Evolutionary conservation across 2,329 filamentous ascomycete species (phyloP).

Genomic region (Phyllosticta paracitricarpa): DNA sequence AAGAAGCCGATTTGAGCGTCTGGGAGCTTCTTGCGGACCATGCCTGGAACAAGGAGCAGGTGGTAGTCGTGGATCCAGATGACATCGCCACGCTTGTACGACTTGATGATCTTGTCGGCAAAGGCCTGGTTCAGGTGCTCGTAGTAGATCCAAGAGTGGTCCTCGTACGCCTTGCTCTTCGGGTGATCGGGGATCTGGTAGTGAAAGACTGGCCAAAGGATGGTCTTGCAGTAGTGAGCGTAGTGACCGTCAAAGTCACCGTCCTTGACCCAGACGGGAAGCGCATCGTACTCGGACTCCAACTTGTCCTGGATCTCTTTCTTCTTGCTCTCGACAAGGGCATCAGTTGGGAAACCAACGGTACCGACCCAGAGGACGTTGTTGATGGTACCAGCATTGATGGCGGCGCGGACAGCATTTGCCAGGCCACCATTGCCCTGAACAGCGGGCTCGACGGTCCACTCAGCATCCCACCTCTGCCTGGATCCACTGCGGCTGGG

Average conservation of each 20-base stretch:
- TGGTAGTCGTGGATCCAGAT: slow-evolving; percentile 98
- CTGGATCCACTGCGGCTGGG: slow-evolving; percentile 25
- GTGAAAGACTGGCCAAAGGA: slow-evolving; percentile 95
- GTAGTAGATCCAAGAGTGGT: slow-evolving; percentile 94
- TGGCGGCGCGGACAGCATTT: slow-evolving; percentile 74
- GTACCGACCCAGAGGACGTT: slow-evolving; percentile 89
- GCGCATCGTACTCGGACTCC: slow-evolving; percentile 69
- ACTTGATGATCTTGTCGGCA: slow-evolving; percentile 77
- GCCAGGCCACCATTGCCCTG: slow-evolving; percentile 88
- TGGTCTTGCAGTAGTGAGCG: slow-evolving; percentile 92
- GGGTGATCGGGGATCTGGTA: slow-evolving; percentile 97
- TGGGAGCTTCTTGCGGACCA: slow-evolving; percentile 82
- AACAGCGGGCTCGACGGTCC: slow-evolving; percentile 74
- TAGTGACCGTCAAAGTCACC: slow-evolving; percentile 94
- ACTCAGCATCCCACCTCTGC: slow-evolving; percentile 63
- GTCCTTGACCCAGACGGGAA: slow-evolving; percentile 79
- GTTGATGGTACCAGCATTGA: slow-evolving; percentile 55
- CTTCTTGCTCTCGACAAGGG: slow-evolving; percentile 64
- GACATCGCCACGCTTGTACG: slow-evolving; percentile 87
- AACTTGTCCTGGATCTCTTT: slow-evolving; percentile 75
- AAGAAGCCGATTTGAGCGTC: slow-evolving; percentile 96
- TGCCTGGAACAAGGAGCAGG: slow-evolving; percentile 73
- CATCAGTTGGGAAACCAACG: slow-evolving; percentile 87
- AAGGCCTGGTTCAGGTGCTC: slow-evolving; percentile 88
- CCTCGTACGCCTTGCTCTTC: slow-evolving; percentile 95